phyloP scores from a whole-genome alignment of 805 yeast species.

The Candida fluviatilis region DNA sequence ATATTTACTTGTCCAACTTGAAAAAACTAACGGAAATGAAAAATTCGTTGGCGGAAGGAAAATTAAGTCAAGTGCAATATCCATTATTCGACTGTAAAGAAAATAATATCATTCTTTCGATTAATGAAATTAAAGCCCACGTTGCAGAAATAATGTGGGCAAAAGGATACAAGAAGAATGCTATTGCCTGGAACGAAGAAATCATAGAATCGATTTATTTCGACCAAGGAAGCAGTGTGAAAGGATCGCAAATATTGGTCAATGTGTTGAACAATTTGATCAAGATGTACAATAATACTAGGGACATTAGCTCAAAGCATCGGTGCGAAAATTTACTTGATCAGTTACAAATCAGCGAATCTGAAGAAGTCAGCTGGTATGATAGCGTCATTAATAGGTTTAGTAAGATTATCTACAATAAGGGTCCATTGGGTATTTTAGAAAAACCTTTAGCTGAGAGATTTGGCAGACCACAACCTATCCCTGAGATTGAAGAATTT shows the following conservation, averaged over 20 bases:
- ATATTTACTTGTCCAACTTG: slow-evolving; percentile 35
- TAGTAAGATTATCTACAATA: slow-evolving; percentile 35
- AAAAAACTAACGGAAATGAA: slow-evolving; percentile 19
- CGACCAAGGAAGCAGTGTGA: slow-evolving; percentile 21
- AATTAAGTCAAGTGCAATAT: slow-evolving; percentile 21
- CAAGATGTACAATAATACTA: slow-evolving; percentile 25
- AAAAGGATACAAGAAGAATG: slow-evolving; percentile 32
- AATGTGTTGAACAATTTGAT: slow-evolving; percentile 29
- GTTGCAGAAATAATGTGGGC: slow-evolving; percentile 41
- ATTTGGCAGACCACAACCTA: slow-evolving; percentile 28
- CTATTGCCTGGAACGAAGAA: slow-evolving; percentile 40
- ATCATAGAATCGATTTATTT: slow-evolving; percentile 33
- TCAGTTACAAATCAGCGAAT: slow-evolving; percentile 24
- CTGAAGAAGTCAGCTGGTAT: slow-evolving; percentile 26
- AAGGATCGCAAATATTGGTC: slow-evolving; percentile 25
- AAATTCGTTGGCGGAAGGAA: slow-evolving; percentile 12
- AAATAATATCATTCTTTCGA: slow-evolving; percentile 22
- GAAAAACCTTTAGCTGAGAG: slow-evolving; percentile 38
- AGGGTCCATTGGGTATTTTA: slow-evolving; percentile 40
- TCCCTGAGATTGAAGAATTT: slow-evolving; percentile 37
- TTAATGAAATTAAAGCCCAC: slow-evolving; percentile 34
- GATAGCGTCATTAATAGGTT: slow-evolving; percentile 28
- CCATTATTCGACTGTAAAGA: slow-evolving; percentile 35
- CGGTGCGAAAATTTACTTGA: slow-evolving; percentile 25
- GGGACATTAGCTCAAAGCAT: slow-evolving; percentile 18